Evolutionary conservation across 2,329 filamentous ascomycete genomes (phyloP), one percentile per base, ranked within the genome.

Genomic region (Nothomitra cinnamomea): DNA sequence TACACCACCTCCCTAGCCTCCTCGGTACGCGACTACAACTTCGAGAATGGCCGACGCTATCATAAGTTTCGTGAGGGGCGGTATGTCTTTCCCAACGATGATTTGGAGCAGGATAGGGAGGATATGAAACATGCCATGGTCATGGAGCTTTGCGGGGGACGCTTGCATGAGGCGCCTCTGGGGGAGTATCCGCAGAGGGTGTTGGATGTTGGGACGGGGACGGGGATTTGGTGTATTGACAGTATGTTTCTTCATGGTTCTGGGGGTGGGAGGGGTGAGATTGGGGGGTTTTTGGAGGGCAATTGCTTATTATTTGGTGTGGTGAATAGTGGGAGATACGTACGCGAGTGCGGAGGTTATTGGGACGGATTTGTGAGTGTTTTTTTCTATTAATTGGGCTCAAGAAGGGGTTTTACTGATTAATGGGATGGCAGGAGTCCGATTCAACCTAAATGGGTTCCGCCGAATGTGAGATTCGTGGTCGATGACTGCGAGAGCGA

Each of bases 41-140:
- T 55, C 55, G 75, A 79, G 59, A 78, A 80, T 59, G 77, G 77
- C 15, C 69, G 76, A 22, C 69, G 77, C 28, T 80, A 80, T 56
- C 77, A 79, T 59, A 69, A 69, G 45, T 77, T 75, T 59, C 67
- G 74, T 17, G 73, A 76, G 54, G 76, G 75, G 4, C 60, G 63
- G 10, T 80, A 80, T 59, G 73, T 73, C 53, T 77, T 79, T 49
- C 77, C 77, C 24, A 80, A 79, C 54, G 77, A 80, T 56, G 77
- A 79, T 50, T 65, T 71, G 3, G 77, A 80, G 63, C 76, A 79
- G 60, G 75, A 79, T 57, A 66, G 75, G 38, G 72, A 78, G 58
- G 75, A 79, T 52, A 71, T 79, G 69, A 76, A 75, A 59, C 76
- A 78, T 49, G 45, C 45, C 8, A 49, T 49, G 45, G 25, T 49